phyloP scores from a whole-genome alignment of 2,329 filamentous ascomycete species.

The Fusarium sp. region DNA sequence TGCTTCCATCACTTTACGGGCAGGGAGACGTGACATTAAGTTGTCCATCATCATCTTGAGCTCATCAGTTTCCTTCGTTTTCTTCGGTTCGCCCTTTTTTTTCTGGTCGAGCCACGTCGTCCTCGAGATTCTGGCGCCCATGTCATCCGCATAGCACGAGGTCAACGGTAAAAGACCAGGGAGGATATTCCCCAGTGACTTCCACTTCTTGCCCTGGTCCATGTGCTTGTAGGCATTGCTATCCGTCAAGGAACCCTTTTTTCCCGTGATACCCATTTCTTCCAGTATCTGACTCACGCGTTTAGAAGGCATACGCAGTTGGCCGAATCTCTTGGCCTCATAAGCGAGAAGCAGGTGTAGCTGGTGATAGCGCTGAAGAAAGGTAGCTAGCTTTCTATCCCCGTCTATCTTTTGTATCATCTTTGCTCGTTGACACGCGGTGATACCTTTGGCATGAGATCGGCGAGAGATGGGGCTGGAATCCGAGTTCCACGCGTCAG shows the following conservation, averaged over 20 bases:
- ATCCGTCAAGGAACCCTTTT: no score
- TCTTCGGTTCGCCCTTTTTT: fast-evolving
- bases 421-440: not conserved
- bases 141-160: not conserved
- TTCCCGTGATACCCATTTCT: not conserved
- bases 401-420: not conserved
- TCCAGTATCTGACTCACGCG: no score
- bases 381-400: not conserved
- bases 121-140: not conserved
- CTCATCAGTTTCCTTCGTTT: not conserved
- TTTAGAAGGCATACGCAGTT: not conserved
- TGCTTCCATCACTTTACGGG: not conserved
- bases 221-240: no score
- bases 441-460: not conserved
- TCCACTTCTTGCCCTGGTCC: not conserved
- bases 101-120: not conserved
- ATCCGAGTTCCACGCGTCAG: not conserved
- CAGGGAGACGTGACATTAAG: fast-evolving
- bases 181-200: not conserved
- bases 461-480: not conserved
- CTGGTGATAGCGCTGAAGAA: not conserved
- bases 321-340: not conserved
- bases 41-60: not conserved
- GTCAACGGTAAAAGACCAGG: not conserved
- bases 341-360: not conserved